Evolutionary conservation across 176 grass and related monocot species (phyloP).

Genomic region (Echinochloa phyllopogon): DNA sequence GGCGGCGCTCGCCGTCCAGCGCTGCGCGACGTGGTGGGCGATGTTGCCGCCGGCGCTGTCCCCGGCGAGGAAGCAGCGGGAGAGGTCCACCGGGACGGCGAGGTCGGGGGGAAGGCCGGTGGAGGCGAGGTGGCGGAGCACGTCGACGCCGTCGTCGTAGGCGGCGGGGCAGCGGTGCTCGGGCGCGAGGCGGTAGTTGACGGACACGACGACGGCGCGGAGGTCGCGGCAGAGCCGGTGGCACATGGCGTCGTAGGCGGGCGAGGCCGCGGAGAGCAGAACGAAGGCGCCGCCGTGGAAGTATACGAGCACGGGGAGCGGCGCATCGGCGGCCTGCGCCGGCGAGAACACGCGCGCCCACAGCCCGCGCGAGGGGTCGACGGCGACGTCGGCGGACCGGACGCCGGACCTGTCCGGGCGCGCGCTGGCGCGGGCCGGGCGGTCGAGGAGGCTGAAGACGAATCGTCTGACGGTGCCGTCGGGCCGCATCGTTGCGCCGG

Average conservation of each 20-base stretch:
- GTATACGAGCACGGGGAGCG: constrained; percentile 57
- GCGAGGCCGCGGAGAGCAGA: constrained; percentile 48
- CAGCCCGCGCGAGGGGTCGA: constrained; percentile 44
- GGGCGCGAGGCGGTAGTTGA: constrained; percentile 58
- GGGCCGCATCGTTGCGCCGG: constrained; percentile 42
- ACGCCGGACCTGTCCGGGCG: constrained; percentile 47
- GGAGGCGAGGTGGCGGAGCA: constrained; percentile 30
- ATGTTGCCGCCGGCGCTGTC: constrained; percentile 97
- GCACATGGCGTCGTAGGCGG: constrained; percentile 50
- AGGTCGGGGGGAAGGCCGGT: neutral
- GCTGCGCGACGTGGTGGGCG: constrained; percentile 72
- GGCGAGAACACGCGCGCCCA: constrained; percentile 63
- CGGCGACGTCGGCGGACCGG: constrained; percentile 51
- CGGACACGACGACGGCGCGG: constrained; percentile 51
- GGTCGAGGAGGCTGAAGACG: constrained; percentile 53
- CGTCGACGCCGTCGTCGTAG: constrained; percentile 46
- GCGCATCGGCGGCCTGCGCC: neutral
- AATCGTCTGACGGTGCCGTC: constrained; percentile 66
- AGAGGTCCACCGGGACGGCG: neutral
- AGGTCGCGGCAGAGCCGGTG: constrained; percentile 47
- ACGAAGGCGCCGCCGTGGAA: constrained; percentile 79
- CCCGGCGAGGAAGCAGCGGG: constrained; percentile 66
- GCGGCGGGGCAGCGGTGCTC: constrained; percentile 54
- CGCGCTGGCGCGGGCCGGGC: neutral
- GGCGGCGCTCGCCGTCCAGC: constrained; percentile 17